These are phyloP conservation scores for Endoconidiophora polonica DNA, from an alignment of 2,329 filamentous ascomycete species.

Conservation along the genomic window DNA sequence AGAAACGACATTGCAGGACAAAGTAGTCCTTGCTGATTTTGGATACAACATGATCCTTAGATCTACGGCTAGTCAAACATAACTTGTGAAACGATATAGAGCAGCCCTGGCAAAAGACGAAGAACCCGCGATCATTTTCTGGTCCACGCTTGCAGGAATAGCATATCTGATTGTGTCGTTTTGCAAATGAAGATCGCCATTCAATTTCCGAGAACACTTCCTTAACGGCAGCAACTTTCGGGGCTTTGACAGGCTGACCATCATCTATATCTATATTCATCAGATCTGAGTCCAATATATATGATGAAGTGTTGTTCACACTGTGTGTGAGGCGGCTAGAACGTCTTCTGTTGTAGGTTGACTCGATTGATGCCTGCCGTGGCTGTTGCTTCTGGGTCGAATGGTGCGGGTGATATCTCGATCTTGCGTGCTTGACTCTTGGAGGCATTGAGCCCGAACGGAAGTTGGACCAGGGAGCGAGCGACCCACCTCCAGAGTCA, in stretches of 20 bases:
- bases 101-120: conserved; percentile 87
- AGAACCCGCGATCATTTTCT: conserved; percentile 42
- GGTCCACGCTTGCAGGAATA: conserved; percentile 48
- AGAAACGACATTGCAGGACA: conserved; percentile 78
- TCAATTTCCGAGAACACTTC: conserved; percentile 56
- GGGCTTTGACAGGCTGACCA: conserved; percentile 24
- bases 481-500: too few relatives aligned
- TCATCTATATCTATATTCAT: conserved; percentile 24
- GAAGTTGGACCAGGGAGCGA: too few relatives aligned
- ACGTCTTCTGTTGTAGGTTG: conserved; percentile 31
- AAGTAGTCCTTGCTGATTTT: conserved; percentile 65
- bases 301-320: neutral
- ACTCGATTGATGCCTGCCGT: conserved; percentile 28
- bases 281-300: too few relatives aligned
- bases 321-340: conserved; percentile 26
- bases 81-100: conserved; percentile 65
- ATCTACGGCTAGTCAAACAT: conserved; percentile 59
- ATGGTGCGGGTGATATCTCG: conserved; percentile 4
- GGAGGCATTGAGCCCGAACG: too few relatives aligned
- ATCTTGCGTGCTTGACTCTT: too few relatives aligned
- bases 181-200: conserved; percentile 38
- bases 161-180: conserved; percentile 53
- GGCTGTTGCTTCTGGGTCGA: conserved; percentile 11
- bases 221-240: conserved; percentile 46
- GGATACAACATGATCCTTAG: conserved; percentile 74